Conservation (phyloP, 1,284 basidiomycete species). For the Caloboletus firmus region DNA sequence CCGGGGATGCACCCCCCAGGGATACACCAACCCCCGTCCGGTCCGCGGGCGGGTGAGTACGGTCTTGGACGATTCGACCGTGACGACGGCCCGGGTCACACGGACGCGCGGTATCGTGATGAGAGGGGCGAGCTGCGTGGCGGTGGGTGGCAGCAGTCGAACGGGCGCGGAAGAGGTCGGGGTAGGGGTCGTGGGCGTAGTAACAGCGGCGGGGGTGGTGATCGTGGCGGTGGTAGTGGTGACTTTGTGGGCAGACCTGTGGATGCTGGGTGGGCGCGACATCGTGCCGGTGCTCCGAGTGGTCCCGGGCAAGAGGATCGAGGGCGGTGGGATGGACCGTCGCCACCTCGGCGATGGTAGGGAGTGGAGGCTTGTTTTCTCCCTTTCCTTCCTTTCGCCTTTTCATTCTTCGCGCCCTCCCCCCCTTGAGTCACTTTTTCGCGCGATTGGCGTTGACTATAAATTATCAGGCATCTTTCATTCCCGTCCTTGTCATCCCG, state of each 20-base stretch:
- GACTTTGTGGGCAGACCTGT: conserved; percentile 41
- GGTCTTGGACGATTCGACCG: conserved; percentile 30
- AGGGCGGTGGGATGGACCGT: conserved; percentile 33
- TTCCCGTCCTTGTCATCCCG: conserved; percentile 1
- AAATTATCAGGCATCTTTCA: conserved; percentile 28
- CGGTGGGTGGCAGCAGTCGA: conserved; percentile 22
- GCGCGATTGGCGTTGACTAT: conserved; percentile 4
- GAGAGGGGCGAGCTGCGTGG: conserved; percentile 26
- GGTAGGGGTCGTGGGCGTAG: conserved; percentile 36
- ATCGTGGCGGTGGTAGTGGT: conserved; percentile 35
- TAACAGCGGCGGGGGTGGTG: conserved; percentile 12
- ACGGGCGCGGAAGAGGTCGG: conserved; percentile 37
- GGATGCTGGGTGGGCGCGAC: conserved; percentile 61
- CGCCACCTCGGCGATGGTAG: conserved; percentile 34
- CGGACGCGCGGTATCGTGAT: conserved; percentile 29
- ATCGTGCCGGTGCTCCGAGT: conserved; percentile 19
- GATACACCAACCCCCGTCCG: conserved; percentile 26
- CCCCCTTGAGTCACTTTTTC: neutral
- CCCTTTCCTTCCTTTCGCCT: neutral
- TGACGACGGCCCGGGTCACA: conserved; percentile 18
- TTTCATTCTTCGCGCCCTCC: neutral
- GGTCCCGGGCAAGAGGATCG: conserved; percentile 23
- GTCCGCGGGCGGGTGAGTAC: conserved; percentile 20
- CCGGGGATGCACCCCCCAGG: conserved; percentile 19
- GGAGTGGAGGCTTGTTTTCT: neutral